phyloP scores from a whole-genome alignment of 169 alveolate species.

The Blepharisma undulans region DNA sequence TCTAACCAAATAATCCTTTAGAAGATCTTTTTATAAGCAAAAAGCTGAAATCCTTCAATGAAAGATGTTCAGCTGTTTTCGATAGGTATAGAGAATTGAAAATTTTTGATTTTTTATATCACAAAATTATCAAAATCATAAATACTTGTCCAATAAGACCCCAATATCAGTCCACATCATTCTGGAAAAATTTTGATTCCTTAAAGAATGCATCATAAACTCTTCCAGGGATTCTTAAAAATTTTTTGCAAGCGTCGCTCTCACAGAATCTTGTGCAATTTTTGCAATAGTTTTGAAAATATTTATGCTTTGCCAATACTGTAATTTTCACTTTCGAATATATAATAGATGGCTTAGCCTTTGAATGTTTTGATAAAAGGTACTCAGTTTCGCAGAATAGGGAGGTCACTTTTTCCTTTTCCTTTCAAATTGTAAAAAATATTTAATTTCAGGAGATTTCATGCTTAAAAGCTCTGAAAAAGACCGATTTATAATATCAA shows the following conservation, averaged over 20 bases:
- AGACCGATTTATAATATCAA: too few species aligned
- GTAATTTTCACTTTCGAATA: too few species aligned
- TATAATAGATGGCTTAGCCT: too few species aligned
- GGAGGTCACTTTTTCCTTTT: too few species aligned
- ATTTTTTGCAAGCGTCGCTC: conserved; percentile 50
- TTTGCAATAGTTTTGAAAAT: conserved; percentile 63
- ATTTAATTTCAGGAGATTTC: too few species aligned
- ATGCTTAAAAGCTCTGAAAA: too few species aligned
- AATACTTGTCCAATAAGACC: conserved; percentile 43
- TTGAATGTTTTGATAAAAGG: too few species aligned
- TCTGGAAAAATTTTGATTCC: conserved; percentile 57
- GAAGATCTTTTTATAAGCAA: conserved; percentile 72
- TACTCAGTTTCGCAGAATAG: too few species aligned
- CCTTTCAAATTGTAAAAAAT: too few species aligned
- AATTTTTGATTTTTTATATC: conserved; percentile 67
- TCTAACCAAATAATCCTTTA: conserved; percentile 78
- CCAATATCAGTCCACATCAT: conserved; percentile 43
- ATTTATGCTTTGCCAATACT: conserved; percentile 76
- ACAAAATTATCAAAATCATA: conserved; percentile 46
- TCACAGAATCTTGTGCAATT: conserved; percentile 80
- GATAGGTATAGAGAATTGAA: conserved; percentile 87
- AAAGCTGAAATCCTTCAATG: conserved; percentile 55
- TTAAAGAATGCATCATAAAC: conserved; percentile 61
- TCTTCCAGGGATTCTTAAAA: conserved; percentile 59
- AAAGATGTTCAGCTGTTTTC: conserved; percentile 66